phyloP scores from a whole-genome alignment of 2,329 filamentous ascomycete genomes.

The Aspergillus amoenus region DNA sequence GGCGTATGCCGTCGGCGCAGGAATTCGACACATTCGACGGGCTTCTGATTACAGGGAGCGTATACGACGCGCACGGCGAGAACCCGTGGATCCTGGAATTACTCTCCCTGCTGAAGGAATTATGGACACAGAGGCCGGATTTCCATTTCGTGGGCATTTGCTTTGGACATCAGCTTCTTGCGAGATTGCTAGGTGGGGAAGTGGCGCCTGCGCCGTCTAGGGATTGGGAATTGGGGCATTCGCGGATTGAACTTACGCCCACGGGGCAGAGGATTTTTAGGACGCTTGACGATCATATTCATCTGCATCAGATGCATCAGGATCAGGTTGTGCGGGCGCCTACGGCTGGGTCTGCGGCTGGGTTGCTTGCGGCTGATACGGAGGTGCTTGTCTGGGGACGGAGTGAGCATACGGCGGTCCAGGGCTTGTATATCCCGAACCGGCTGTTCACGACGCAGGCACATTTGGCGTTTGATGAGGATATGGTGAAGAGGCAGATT shows the following conservation, averaged over 20 bases:
- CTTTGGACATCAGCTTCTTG: constrained; percentile 51
- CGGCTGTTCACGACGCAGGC: constrained; percentile 50
- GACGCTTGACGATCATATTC: constrained; percentile 32
- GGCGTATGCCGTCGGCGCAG: constrained; percentile 47
- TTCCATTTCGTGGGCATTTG: constrained; percentile 52
- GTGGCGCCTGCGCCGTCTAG: constrained; percentile 38
- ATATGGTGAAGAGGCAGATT: constrained; percentile 48
- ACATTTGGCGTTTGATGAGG: constrained; percentile 47
- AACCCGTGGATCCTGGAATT: constrained; percentile 47
- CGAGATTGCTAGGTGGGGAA: constrained; percentile 42
- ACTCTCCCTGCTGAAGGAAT: constrained; percentile 45
- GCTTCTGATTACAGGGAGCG: constrained; percentile 49
- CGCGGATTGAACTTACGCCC: constrained; percentile 39
- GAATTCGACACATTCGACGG: constrained; percentile 49
- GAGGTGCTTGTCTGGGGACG: constrained; percentile 52
- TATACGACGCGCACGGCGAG: constrained; percentile 49
- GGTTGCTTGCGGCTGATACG: constrained; percentile 39
- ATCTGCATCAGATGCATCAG: constrained; percentile 46
- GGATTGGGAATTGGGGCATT: constrained; percentile 51
- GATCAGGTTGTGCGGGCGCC: constrained; percentile 43
- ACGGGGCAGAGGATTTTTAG: constrained; percentile 45
- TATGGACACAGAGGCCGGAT: constrained; percentile 53
- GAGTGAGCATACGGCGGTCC: constrained; percentile 46
- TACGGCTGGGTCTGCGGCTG: constrained; percentile 19
- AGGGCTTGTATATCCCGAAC: constrained; percentile 46